A percentile compares a stretch with the other conserved stretches of the same genome.
phyloP scores from a whole-genome alignment of 78 protist genomes.

The Diacronema lutheri region DNA sequence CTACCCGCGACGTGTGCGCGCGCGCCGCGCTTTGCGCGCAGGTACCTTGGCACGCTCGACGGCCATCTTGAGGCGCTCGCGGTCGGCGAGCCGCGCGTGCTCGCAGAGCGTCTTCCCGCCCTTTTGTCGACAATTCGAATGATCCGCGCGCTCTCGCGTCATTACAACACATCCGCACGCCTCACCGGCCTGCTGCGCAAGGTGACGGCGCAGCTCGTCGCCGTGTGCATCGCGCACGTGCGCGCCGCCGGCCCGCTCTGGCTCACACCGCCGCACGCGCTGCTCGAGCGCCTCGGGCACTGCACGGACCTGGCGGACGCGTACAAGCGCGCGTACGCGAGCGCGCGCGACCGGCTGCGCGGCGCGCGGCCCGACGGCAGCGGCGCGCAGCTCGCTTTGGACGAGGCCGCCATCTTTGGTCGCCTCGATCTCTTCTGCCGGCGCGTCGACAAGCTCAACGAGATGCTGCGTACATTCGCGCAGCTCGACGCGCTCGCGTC shows the following conservation, averaged over 20 bases:
- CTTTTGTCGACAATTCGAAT: slow-evolving; percentile 39
- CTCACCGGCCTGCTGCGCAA: slow-evolving; percentile 57
- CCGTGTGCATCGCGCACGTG: slow-evolving; percentile 45
- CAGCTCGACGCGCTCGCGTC: slow-evolving; percentile 31
- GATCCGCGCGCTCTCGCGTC: slow-evolving; percentile 62
- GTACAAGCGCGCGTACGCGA: slow-evolving; percentile 25
- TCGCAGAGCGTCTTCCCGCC: too few relatives aligned
- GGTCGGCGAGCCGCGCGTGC: too few relatives aligned
- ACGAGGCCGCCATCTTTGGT: slow-evolving; percentile 59
- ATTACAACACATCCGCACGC: slow-evolving; percentile 62
- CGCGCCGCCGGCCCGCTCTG: neutral
- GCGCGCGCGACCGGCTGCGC: slow-evolving; percentile 24
- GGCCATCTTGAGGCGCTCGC: too few relatives aligned
- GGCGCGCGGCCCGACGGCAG: neutral
- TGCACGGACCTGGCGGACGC: slow-evolving; percentile 35
- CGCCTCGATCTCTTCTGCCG: slow-evolving; percentile 52
- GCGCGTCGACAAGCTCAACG: slow-evolving; percentile 33
- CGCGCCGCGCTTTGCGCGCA: too few relatives aligned
- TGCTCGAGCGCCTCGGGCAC: neutral
- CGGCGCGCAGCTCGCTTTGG: slow-evolving; percentile 46
- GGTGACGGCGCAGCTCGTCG: slow-evolving; percentile 68
- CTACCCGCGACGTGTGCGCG: too few relatives aligned
- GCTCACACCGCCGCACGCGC: neutral
- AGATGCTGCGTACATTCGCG: slow-evolving; percentile 35
- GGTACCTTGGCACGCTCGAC: too few relatives aligned